Conservation (phyloP, 2,329 filamentous ascomycete genomes). For the Talaromyces sp. region DNA sequence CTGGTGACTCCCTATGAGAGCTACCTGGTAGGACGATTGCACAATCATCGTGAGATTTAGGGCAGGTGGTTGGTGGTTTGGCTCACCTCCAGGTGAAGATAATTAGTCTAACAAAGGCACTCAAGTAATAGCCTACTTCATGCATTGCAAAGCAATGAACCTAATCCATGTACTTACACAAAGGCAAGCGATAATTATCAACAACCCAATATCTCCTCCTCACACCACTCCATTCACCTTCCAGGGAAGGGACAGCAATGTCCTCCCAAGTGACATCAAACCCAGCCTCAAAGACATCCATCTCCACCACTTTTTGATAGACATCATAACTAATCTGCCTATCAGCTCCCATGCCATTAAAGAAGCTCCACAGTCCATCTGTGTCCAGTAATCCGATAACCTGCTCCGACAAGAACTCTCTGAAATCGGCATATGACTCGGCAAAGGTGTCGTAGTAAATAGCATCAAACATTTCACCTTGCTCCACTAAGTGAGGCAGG, state of each 20-base stretch:
- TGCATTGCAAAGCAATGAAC: background rate
- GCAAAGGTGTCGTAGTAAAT: conserved; percentile 99
- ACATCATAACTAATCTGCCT: conserved; percentile 93
- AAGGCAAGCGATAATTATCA: conserved; percentile 50
- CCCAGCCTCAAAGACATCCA: conserved; percentile 84
- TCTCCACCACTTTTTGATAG: conserved; percentile 85
- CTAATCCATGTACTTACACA: conserved; percentile 30
- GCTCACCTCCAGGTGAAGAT: background rate
- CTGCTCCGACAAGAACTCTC: conserved; percentile 81
- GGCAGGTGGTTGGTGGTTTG: background rate
- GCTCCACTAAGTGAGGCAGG: conserved; percentile 62
- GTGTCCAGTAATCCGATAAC: conserved; percentile 69
- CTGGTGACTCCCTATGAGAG: no score
- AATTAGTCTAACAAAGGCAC: background rate
- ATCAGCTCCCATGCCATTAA: conserved; percentile 81
- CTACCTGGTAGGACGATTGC: background rate
- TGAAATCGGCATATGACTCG: conserved; percentile 83
- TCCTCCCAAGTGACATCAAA: conserved; percentile 85
- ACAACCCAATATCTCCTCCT: conserved; percentile 86
- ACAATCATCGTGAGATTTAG: background rate
- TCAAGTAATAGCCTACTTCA: background rate
- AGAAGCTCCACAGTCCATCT: conserved; percentile 58
- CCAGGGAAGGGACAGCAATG: conserved; percentile 68
- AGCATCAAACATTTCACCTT: conserved; percentile 71
- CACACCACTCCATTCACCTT: conserved; percentile 83